These are phyloP conservation scores for Ganoderma meredithae DNA, from an alignment of 1,284 basidiomycete genomes.

Conservation along the genomic window DNA sequence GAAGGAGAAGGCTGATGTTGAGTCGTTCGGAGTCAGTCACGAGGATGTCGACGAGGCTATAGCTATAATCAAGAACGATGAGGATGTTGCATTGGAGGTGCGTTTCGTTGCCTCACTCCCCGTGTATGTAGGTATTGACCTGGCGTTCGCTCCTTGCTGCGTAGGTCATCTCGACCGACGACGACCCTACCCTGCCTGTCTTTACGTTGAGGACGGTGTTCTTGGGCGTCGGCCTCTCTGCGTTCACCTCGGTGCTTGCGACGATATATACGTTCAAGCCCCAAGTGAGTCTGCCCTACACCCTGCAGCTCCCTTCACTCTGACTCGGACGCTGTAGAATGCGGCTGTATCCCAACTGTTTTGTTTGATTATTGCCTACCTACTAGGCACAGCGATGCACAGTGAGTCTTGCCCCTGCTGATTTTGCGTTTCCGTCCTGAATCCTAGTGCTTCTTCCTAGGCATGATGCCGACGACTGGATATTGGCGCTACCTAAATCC, in stretches of 20 bases:
- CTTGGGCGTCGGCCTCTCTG: slow-evolving; percentile 66
- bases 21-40: slow-evolving; percentile 27
- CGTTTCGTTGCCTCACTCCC: slow-evolving; percentile 1
- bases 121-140: neutral
- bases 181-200: slow-evolving; percentile 62
- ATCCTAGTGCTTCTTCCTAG: slow-evolving; percentile 39
- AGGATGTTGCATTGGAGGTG: slow-evolving; percentile 55
- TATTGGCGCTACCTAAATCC: slow-evolving; percentile 64
- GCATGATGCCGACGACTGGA: slow-evolving; percentile 51
- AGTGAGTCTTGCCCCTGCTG: slow-evolving; percentile 37
- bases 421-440: slow-evolving; percentile 22
- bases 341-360: slow-evolving; percentile 61
- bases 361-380: slow-evolving; percentile 68
- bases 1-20: slow-evolving; percentile 38
- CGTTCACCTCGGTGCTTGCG: slow-evolving; percentile 63
- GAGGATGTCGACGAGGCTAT: slow-evolving; percentile 38
- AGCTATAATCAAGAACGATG: slow-evolving; percentile 50
- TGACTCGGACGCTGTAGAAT: slow-evolving; percentile 46
- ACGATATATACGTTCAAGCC: slow-evolving; percentile 75
- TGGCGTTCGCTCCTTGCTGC: neutral
- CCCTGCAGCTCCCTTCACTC: neutral
- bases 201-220: slow-evolving; percentile 67
- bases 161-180: slow-evolving; percentile 58
- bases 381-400: slow-evolving; percentile 62
- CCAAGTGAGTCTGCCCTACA: slow-evolving; percentile 31